These are phyloP conservation scores for Sordariomycetes sp. DNA, from an alignment of 2,329 filamentous ascomycete species.

Conservation along the genomic window DNA sequence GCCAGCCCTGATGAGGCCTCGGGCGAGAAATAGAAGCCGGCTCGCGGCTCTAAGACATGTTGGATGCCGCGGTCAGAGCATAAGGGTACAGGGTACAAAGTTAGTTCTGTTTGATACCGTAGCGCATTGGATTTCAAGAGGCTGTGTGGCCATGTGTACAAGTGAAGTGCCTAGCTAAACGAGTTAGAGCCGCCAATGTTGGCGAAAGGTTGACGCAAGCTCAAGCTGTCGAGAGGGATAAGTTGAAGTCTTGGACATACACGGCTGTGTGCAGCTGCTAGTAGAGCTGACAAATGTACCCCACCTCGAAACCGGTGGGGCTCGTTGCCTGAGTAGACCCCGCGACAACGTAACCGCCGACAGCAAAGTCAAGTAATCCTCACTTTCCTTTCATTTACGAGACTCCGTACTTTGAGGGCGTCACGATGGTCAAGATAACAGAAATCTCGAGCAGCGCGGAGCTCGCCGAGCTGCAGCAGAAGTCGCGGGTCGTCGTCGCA, in stretches of 20 bases:
- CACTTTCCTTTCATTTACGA: not conserved
- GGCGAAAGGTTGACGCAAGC: not conserved
- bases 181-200: not conserved
- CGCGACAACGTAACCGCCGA: not conserved
- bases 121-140: not conserved
- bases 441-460: slow-evolving; percentile 38
- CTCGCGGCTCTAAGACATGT: not conserved
- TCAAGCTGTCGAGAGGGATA: not conserved
- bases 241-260: not conserved
- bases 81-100: not conserved
- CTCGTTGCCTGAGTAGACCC: not conserved
- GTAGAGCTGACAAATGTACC: not conserved
- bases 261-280: not conserved
- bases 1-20: not conserved
- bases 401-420: not conserved
- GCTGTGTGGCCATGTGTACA: not conserved
- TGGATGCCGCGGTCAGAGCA: not conserved
- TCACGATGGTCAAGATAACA: slow-evolving; percentile 2
- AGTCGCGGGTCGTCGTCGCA: slow-evolving; percentile 68
- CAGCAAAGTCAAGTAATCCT: not conserved
- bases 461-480: slow-evolving; percentile 54
- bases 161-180: not conserved
- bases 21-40: not conserved
- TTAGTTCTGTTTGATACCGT: not conserved
- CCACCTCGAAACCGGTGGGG: not conserved